A percentile compares a stretch with the other conserved stretches of the same genome.
Evolutionary conservation across 495 filamentous ascomycete species (phyloP).

Genomic region (Aspergillus egyptiacus): DNA sequence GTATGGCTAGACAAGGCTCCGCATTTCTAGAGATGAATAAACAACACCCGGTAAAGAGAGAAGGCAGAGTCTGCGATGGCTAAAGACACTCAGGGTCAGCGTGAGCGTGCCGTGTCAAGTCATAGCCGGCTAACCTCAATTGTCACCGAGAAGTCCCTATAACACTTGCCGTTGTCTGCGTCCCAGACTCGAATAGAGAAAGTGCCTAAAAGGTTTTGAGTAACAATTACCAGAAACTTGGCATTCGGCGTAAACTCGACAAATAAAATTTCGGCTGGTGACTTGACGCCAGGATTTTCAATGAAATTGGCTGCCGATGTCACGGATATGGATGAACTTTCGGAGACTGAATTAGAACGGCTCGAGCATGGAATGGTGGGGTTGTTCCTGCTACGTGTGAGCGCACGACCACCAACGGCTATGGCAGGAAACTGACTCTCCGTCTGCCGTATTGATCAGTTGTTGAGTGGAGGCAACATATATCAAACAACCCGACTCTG

Average conservation of each 20-base stretch:
- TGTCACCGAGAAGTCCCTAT: slow-evolving; percentile 2
- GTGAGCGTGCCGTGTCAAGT: neutral
- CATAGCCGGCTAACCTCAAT: slow-evolving; percentile 2
- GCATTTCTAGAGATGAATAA: neutral
- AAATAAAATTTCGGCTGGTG: slow-evolving; percentile 10
- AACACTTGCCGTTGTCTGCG: slow-evolving; percentile 2
- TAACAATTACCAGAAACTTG: slow-evolving; percentile 10
- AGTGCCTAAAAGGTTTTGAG: slow-evolving; percentile 1
- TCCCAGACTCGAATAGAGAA: slow-evolving; percentile 11
- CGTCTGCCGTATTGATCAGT: slow-evolving; percentile 6
- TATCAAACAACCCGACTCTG: slow-evolving; percentile 2
- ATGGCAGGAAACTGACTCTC: neutral
- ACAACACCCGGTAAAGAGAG: neutral
- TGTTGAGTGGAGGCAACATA: slow-evolving; percentile 14
- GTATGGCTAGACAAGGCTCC: neutral
- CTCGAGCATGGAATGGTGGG: slow-evolving; percentile 3
- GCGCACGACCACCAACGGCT: neutral
- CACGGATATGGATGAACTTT: neutral
- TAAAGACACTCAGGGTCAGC: neutral
- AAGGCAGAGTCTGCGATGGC: neutral
- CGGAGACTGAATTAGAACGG: slow-evolving; percentile 13
- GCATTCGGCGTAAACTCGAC: slow-evolving; percentile 12
- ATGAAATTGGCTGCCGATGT: slow-evolving; percentile 5
- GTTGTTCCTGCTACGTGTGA: neutral
- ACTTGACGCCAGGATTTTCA: neutral